A percentile compares a stretch with the other conserved stretches of the same genome.
Evolutionary conservation across 176 grass and related monocot species (phyloP).

Genomic region (Thinopyrum elongatum): DNA sequence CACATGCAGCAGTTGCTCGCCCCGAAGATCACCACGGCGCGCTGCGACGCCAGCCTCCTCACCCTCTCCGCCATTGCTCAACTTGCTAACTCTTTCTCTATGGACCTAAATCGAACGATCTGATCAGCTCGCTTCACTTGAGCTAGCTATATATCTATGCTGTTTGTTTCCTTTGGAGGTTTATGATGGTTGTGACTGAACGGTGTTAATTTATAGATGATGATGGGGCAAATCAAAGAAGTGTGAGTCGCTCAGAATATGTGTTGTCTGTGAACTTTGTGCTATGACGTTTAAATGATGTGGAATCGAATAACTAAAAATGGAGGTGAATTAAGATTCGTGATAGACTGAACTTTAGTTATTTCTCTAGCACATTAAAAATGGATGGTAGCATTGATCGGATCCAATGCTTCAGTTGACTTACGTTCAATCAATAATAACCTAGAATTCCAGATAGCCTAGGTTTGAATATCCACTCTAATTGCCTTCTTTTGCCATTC

Average conservation of each 20-base stretch:
- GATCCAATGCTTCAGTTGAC: not conserved
- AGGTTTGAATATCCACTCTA: constrained; percentile 2
- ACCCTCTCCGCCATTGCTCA: constrained; percentile 51
- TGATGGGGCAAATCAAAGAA: not conserved
- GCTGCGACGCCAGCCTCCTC: constrained; percentile 46
- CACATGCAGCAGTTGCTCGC: constrained; percentile 79
- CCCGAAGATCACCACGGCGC: constrained; percentile 66
- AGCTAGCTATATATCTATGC: not conserved
- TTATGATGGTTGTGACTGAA: not conserved
- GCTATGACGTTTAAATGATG: not conserved
- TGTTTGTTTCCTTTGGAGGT: not conserved
- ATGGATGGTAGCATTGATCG: not conserved
- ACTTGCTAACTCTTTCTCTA: not conserved
- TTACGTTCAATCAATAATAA: not conserved
- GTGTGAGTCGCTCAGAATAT: not conserved
- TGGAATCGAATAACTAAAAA: not conserved
- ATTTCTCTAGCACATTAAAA: not conserved
- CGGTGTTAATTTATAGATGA: constrained; percentile 25
- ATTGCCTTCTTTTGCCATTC: not conserved
- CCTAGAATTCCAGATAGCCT: not conserved
- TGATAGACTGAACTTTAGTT: not conserved
- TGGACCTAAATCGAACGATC: not conserved
- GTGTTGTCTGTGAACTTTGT: not conserved
- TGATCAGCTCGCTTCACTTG: not conserved
- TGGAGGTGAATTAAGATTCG: not conserved